Base-by-base conservation (phyloP, 768 basidiomycete species). In the Hericium coralloides region DNA sequence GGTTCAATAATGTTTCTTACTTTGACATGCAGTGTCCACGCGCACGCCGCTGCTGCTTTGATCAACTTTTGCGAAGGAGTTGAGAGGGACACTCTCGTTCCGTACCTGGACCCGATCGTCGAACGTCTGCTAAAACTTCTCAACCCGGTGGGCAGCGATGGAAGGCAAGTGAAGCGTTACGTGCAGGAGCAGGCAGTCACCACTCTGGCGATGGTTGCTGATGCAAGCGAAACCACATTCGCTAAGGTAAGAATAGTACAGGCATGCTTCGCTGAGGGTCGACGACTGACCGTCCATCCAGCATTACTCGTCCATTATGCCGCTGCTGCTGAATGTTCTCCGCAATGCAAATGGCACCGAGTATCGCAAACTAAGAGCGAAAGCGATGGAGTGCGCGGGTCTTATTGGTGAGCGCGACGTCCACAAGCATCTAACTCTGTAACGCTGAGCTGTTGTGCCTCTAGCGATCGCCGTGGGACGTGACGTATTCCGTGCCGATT, bases 41-140 rank as follows among this genome's bases (percentile, higher is more conserved):
- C 90, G 0, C 92, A 95, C 64, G 89, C 92, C 1, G 89, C 91
- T 0, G 87, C 92, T 0, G 91, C 91, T 0, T 75, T 94, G 22
- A 91, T 93, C 68, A 95, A 94, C 67, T 93, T 93, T 72, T 94
- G 91, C 68, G 87, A 93, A 67, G 89, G 90, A 38, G 89, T 90
- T 38, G 85, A 83, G 62, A 78, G 82, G 15, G 80, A 87, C 22
- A 84, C 81, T 0, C 78, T 91, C 10, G 63, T 86, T 0, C 87
- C 88, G 0, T 92, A 89, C 68, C 80, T 95, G 17, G 91, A 92
- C 53, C 78, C 82, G 0, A 85, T 92, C 61, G 86, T 95, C 26
- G 83, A 84, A 63, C 79, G 86, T 0, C 75, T 90, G 3, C 71
- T 88, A 14, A 83, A 80, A 59, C 73, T 89, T 3, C 74, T 89